These are phyloP conservation scores for Aurinia saxatilis DNA, from an alignment of 345 rosid species.

Conservation along the genomic window DNA sequence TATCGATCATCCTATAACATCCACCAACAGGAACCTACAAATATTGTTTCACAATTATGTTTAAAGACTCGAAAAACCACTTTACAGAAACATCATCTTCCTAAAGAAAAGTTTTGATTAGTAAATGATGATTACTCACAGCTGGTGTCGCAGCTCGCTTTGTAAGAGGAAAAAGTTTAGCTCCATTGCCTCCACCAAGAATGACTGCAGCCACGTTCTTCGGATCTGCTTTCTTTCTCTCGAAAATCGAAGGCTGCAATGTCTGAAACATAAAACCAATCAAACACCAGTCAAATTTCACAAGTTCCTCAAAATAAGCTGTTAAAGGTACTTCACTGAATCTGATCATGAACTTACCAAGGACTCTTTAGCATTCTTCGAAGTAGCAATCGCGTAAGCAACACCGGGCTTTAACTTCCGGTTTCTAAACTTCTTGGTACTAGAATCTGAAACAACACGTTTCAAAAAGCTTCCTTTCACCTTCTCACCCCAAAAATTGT, in stretches of 20 bases:
- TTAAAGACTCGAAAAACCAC: background rate
- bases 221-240: constrained; percentile 58
- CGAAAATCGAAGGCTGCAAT: constrained; percentile 37
- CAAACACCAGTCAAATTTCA: background rate
- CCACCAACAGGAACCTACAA: constrained; percentile 91
- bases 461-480: constrained; percentile 39
- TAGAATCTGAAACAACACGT: constrained; percentile 31
- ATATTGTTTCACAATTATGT: constrained; percentile 6
- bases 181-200: constrained; percentile 94
- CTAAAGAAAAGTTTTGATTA: background rate
- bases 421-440: constrained; percentile 25
- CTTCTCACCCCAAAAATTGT: constrained; percentile 56
- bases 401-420: constrained; percentile 42
- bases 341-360: constrained; percentile 36
- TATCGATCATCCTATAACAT: constrained; percentile 86
- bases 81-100: background rate
- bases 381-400: constrained; percentile 59
- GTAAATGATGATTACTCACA: constrained; percentile 34
- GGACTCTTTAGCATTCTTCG: constrained; percentile 47
- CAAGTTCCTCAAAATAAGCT: background rate
- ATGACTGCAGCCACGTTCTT: constrained; percentile 85
- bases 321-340: background rate
- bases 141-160: constrained; percentile 90
- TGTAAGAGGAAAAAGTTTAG: constrained; percentile 88
- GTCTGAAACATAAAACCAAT: constrained; percentile 35